Base-by-base conservation (phyloP, 2,329 filamentous ascomycete genomes). In the Alternaria panax region DNA sequence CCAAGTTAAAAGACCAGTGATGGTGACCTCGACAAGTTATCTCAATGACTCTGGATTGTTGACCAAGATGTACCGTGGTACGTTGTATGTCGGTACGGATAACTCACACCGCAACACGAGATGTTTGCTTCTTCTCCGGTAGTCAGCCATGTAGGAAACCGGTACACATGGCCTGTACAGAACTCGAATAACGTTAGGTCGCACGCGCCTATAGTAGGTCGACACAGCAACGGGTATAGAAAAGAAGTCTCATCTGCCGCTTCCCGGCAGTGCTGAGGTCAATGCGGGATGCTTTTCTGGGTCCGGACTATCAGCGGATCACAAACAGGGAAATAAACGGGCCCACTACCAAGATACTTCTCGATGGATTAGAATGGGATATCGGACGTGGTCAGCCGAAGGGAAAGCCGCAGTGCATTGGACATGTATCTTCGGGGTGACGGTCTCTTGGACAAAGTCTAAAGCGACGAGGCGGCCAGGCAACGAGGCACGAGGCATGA, bases 211-310 rank as follows among this genome's bases (percentile, higher is more conserved):
- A 48, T 30, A 41, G 34, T 27, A 38, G 41, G 57, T 59, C 57
- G 57, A 46, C 52, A 36, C 46, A 59, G 57, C 57, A 59, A 59
- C 57, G 52, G 30, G 38, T 32, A 56, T 56, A 7, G 45, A 48
- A 34, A 34, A 36, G 45, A 34, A 48, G 36, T 36, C 45, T 48
- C 45, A 48, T 6, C 45, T 48, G 45, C 45, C 45, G 45, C 14
- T 16, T n/a, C 14, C 14, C 45, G 45, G 45, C 28, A 48, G 20
- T n/a, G 45, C 30, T 48, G 45, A 25, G 14, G 20, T 18, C 7
- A 20, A 22, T 36, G 45, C 45, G n/a, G 28, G 20, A 25, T n/a
- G 3, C 8, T 34, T 48, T 24, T 48, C 30, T 48, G 45, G 45
- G 30, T 48, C 45, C 45, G 30, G 45, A 32, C 45, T 32, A 32